phyloP scores from a whole-genome alignment of 257 asterid species.

The Coffea canephora region DNA sequence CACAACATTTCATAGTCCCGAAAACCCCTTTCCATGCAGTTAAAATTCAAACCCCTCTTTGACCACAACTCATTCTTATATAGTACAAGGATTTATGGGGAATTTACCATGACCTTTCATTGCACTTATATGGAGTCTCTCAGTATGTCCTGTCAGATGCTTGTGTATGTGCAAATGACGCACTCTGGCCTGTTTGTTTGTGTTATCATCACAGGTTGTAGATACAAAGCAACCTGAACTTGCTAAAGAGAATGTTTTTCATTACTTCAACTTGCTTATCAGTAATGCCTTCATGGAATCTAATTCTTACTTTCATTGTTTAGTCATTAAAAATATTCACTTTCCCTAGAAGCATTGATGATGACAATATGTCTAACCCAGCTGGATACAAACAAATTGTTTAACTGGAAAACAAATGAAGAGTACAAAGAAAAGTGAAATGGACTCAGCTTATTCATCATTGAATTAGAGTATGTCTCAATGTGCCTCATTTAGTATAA shows the following conservation, averaged over 20 bases:
- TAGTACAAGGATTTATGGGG: not conserved
- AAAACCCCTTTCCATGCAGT: no score
- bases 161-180: not conserved
- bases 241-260: not conserved
- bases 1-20: no score
- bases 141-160: not conserved
- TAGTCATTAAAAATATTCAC: not conserved
- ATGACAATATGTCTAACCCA: not conserved
- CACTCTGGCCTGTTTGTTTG: not conserved
- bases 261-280: not conserved
- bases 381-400: not conserved
- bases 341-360: not conserved
- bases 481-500: not conserved
- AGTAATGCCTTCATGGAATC: not conserved
- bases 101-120: not conserved
- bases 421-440: no score
- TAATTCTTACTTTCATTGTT: not conserved
- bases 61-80: no score
- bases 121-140: not conserved
- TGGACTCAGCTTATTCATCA: not conserved
- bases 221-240: not conserved
- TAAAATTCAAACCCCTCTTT: no score
- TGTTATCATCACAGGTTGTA: not conserved
- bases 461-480: not conserved
- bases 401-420: not conserved